Base-by-base conservation (phyloP, 129 eudicot species). In the Artemisia argyi region DNA sequence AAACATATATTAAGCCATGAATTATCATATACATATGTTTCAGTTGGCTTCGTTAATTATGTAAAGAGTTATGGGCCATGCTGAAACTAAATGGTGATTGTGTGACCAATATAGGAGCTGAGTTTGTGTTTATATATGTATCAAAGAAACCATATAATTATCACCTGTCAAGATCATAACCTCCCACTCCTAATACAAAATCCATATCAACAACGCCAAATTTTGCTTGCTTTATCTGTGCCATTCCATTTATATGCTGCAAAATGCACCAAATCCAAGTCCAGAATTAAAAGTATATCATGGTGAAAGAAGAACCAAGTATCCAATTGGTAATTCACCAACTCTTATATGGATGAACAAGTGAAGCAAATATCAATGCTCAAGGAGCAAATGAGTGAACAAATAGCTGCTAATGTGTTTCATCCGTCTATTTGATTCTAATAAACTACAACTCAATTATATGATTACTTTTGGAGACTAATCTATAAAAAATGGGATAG, bases 131-230 rank as follows among this genome's bases (percentile, higher is more conserved):
- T 74, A 66, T 28, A 56, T 18, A 66, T 7, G 19, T 16, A 44
- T 35, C 53, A 48, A 68, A n/a, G 65, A 30, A 10, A 62, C 39
- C 55, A 56, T 42, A 81, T 56, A 17, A 71, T 24, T 5, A 59
- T 58, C 74, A 93, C 98, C 98, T 93, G 82, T 93, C 98, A 75
- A 93, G 96, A 84, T 93, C 98, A 67, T 93, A 93, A 66, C 98
- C 98, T 68, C 98, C 98, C 26, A 93, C 85, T 79, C 98, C 98
- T 73, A 93, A 80, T 66, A 93, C 98, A 72, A 93, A 90, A 81
- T 90, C 96, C 91, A 90, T 85, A 73, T 93, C 97, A 35, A 93
- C 97, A 58, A 26, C 69, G 18, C 98, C 96, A 60, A 78, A 81
- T 70, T 85, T 87, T 49, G 98, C 98, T 49, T 53, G 80, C 83